Base-by-base conservation (phyloP, 2,329 filamentous ascomycete species). In the Hirsutella thompsonii region DNA sequence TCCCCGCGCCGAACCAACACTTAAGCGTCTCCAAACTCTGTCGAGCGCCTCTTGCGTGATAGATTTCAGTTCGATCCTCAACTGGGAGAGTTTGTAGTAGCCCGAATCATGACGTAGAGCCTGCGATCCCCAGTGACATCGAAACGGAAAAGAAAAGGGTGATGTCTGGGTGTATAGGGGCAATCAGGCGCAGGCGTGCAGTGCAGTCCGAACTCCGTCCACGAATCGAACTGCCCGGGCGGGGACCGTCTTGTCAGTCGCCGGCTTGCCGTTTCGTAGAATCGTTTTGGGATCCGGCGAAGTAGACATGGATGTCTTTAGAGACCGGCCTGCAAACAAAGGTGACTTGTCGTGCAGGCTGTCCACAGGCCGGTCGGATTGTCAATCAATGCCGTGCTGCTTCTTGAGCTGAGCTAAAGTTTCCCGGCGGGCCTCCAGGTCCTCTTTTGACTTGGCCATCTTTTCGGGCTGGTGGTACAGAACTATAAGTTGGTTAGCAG, bases 341-440 rank as follows among this genome's bases (percentile, higher is more conserved):
- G 64, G 61, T 52, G 56, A 59, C 56, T 68, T 59, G 54, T 59
- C 59, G 51, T 53, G 58, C 60, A 59, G 61, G 59, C 56, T 62
- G 57, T 73, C 74, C 61, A 64, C 69, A 75, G 75, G 68, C 76
- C 76, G 77, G 77, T 81, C 77, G 72, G 72, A 76, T 76, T 78
- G 78, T 90, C 87, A 98, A 81, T 95, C 90, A 75, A 96, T 95
- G 62, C 89, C 90, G 67, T 98, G 88, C 67, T 96, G 86, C 61
- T 83, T 79, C 73, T 98, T 98, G 70, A 96, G 81, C 71, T 87
- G 84, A 77, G 94, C 90, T 84, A 98, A 80, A 73, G 90, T 92
- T 65, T 94, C 86, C 68, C 92, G 85, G 69, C 92, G 86, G 56
- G 87, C 81, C 58, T 90, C 86, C 58, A 96, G 75, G 68, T 95